phyloP scores from a whole-genome alignment of 306 rosid species.

The Cucurbita moschata region DNA sequence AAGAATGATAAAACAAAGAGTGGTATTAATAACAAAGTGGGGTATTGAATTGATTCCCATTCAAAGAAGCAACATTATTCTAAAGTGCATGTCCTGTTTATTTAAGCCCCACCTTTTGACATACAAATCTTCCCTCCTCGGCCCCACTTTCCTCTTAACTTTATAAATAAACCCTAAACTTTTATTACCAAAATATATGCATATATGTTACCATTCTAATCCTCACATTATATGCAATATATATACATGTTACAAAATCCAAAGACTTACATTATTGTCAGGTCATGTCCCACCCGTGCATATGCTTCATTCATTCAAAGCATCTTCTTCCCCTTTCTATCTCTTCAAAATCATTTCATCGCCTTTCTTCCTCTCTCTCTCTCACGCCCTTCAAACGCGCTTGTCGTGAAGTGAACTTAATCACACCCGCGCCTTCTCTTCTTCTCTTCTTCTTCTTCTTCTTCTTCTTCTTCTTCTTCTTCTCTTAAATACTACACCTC shows the following conservation, averaged over 20 bases:
- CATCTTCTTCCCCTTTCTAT: conserved; percentile 2
- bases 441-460: not conserved
- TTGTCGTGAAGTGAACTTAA: conserved; percentile 23
- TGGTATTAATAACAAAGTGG: not conserved
- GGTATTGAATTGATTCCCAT: not conserved
- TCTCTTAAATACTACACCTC: not conserved
- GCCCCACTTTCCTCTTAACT: not conserved
- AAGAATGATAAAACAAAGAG: not conserved
- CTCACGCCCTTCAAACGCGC: conserved; percentile 10
- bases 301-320: conserved; percentile 30
- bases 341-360: not conserved
- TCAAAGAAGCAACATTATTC: not conserved
- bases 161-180: not conserved
- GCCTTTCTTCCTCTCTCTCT: conserved; percentile 3
- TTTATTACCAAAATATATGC: too few relatives aligned
- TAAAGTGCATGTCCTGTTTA: not conserved
- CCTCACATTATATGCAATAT: not conserved
- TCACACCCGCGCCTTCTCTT: conserved; percentile 1
- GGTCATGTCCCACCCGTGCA: conserved; percentile 9
- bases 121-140: not conserved
- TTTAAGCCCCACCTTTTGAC: not conserved
- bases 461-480: not conserved
- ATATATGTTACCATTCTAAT: not conserved
- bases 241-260: not conserved
- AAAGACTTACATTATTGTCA: not conserved